Evolutionary conservation across 352 stramenopile species (phyloP).

Genomic region (Pythium scleroteichum): DNA sequence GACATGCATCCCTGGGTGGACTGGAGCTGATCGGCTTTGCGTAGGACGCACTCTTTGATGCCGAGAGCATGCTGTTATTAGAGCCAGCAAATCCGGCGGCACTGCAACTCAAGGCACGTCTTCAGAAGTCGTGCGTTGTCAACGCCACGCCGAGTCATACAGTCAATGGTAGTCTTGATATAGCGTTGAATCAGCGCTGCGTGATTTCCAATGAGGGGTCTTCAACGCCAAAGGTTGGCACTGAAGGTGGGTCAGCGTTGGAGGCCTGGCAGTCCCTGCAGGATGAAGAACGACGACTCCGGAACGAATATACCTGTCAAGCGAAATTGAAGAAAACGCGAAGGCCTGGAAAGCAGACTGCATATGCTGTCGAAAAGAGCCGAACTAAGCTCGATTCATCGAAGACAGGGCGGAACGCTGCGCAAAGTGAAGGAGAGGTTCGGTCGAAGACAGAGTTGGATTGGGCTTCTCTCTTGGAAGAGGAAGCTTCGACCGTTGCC

Average conservation of each 20-base stretch:
- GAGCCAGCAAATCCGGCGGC: conserved; percentile 29
- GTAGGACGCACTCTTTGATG: conserved; percentile 29
- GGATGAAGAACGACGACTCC: conserved; percentile 47
- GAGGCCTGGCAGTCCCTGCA: conserved; percentile 55
- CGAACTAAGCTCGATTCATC: not conserved
- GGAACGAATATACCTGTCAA: conserved; percentile 21
- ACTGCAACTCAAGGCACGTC: conserved; percentile 16
- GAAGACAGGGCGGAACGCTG: not conserved
- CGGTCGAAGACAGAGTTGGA: conserved; percentile 31
- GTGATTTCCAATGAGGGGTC: not conserved
- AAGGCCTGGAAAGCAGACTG: not conserved
- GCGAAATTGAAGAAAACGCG: not conserved
- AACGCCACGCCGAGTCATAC: not conserved
- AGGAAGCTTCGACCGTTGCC: conserved; percentile 27
- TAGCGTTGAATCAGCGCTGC: conserved; percentile 12
- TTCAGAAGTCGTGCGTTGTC: conserved; percentile 16
- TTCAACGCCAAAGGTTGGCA: no score
- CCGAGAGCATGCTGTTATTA: conserved; percentile 20
- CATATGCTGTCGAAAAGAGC: conserved; percentile 3
- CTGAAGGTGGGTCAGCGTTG: not conserved
- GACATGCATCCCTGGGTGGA: no score
- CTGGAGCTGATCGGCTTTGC: no score
- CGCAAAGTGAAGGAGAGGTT: conserved; percentile 8
- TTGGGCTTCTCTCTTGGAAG: conserved; percentile 29
- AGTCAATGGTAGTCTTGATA: conserved; percentile 3